Evolutionary conservation across 78 protist species (phyloP).

Genomic region (Cavenderia fasciculata): DNA sequence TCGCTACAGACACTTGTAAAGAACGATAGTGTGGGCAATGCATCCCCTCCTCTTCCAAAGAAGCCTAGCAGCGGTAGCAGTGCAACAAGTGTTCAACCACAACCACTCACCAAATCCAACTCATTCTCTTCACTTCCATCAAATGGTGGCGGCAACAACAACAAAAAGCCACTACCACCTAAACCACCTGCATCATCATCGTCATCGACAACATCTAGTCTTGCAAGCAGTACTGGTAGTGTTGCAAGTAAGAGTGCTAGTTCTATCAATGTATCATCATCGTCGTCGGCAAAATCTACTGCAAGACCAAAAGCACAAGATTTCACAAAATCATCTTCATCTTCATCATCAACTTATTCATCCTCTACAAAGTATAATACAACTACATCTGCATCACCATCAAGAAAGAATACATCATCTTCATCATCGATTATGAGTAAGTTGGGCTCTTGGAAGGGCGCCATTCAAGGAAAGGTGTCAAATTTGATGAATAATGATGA

Average conservation of each 20-base stretch:
- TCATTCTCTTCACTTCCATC: neutral
- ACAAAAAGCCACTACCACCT: constrained; percentile 13
- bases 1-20: neutral
- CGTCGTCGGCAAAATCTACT: neutral
- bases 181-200: neutral
- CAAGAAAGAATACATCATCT: neutral
- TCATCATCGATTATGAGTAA: constrained; percentile 3
- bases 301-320: constrained; percentile 2
- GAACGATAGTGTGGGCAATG: neutral
- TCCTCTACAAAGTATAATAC: neutral
- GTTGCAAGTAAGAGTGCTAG: neutral
- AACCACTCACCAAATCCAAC: neutral
- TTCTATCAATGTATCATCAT: too few relatives aligned
- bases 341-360: neutral
- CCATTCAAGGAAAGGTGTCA: constrained; percentile 2
- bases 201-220: neutral
- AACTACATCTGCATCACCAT: neutral
- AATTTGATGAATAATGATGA: constrained; percentile 1
- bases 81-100: neutral
- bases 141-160: neutral
- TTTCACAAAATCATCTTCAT: neutral
- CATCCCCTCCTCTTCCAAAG: neutral
- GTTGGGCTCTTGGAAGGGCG: constrained; percentile 20
- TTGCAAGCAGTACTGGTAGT: neutral
- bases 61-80: neutral